These are phyloP conservation scores for Rhizodiscina lignyota DNA, from an alignment of 495 filamentous ascomycete genomes.

Conservation along the genomic window DNA sequence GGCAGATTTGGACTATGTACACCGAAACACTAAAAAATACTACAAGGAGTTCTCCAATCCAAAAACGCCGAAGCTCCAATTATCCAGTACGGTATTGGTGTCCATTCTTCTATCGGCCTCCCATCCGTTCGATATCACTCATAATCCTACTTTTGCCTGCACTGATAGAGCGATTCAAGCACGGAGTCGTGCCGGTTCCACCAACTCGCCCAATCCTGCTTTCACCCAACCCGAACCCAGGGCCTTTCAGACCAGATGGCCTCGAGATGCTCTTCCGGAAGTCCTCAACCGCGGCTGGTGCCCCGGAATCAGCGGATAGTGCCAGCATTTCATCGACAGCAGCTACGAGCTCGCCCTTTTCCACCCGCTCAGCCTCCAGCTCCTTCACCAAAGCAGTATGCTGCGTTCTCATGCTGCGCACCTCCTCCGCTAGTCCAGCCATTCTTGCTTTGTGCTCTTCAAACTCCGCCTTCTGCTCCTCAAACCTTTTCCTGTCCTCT, in stretches of 20 bases:
- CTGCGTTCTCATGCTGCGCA: conserved; percentile 45
- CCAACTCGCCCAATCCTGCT: conserved; percentile 25
- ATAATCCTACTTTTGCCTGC: conserved; percentile 19
- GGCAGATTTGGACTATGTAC: too few species aligned
- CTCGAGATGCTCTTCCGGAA: conserved; percentile 20
- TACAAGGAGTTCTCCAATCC: too few species aligned
- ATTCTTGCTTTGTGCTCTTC: conserved; percentile 40
- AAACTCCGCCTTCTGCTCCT: conserved; percentile 33
- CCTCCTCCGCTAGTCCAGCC: conserved; percentile 50
- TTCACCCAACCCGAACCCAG: conserved; percentile 15
- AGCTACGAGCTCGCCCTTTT: conserved; percentile 88
- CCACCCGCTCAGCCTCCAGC: conserved; percentile 62
- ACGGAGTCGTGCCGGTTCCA: conserved; percentile 6
- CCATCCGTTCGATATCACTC: conserved; percentile 14
- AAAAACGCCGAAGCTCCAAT: not conserved
- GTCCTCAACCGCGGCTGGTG: conserved; percentile 16
- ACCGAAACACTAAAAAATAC: too few species aligned
- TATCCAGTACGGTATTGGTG: too few species aligned
- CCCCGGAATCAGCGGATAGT: conserved; percentile 21
- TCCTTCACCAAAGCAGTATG: conserved; percentile 45
- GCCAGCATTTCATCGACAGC: conserved; percentile 79
- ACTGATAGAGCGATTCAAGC: not conserved
- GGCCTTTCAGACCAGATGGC: conserved; percentile 19
- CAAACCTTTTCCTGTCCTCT: conserved; percentile 27
- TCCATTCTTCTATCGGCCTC: not conserved